Percentiles rank a stretch among this genome's conserved stretches.
These are phyloP conservation scores for Ophiostoma triangulosporum DNA, from an alignment of 2,329 filamentous ascomycete genomes.

Conservation along the genomic window DNA sequence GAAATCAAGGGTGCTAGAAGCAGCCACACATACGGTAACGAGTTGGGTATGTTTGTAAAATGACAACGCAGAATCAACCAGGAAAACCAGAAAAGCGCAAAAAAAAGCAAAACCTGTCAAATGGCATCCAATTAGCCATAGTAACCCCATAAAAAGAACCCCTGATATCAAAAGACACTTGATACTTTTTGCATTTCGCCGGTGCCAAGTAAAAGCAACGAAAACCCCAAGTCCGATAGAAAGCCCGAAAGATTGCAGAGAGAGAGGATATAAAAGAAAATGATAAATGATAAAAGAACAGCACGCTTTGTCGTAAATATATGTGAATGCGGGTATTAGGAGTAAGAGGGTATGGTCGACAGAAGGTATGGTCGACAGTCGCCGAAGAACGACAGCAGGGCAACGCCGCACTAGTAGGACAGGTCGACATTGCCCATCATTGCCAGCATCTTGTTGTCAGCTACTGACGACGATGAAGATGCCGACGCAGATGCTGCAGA, in stretches of 20 bases:
- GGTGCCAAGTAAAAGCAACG: not conserved
- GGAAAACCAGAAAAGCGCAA: not conserved
- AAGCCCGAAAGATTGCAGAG: not conserved
- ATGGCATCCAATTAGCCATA: not conserved
- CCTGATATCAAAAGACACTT: not conserved
- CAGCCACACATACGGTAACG: not conserved
- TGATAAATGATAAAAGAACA: not conserved
- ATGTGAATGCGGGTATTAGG: not conserved
- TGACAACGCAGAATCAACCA: not conserved
- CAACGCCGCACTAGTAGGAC: conserved; percentile 10
- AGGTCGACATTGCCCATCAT: conserved; percentile 16
- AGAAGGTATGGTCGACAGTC: not conserved
- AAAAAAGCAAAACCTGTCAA: not conserved
- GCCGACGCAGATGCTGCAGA: conserved; percentile 5
- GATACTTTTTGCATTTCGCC: not conserved
- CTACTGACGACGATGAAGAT: conserved; percentile 6
- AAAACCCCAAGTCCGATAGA: conserved; percentile 2
- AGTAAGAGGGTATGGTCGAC: not conserved
- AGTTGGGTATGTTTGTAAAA: not conserved
- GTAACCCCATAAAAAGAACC: not conserved
- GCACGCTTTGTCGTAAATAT: not conserved
- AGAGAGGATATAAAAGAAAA: not conserved
- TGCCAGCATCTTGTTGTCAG: conserved; percentile 13
- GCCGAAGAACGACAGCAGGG: not conserved
- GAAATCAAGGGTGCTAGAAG: not conserved